Conservation (phyloP, 23 red algal species). For the Cyanidioschyzon merolae region DNA sequence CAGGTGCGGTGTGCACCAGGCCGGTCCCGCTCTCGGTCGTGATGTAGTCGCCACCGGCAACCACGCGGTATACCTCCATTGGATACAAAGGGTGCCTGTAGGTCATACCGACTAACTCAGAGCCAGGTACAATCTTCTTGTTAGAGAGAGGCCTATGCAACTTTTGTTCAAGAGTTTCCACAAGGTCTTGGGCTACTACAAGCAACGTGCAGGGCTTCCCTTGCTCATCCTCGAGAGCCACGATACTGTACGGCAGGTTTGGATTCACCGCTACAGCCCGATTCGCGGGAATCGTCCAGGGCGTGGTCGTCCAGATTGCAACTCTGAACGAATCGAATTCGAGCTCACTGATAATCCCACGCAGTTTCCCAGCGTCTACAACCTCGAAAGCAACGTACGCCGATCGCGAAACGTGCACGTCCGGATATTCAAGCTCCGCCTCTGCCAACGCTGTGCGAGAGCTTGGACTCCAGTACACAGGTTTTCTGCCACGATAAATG, state of each 20-base stretch:
- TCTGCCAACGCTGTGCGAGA: slow-evolving; percentile 84
- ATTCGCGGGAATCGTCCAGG: slow-evolving; percentile 95
- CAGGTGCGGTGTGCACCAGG: slow-evolving; percentile 93
- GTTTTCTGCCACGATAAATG: slow-evolving; percentile 88
- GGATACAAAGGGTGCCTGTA: slow-evolving; percentile 60
- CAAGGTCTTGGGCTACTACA: slow-evolving; percentile 55
- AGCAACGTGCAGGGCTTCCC: slow-evolving; percentile 4
- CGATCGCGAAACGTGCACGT: slow-evolving; percentile 72
- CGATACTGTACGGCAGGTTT: slow-evolving; percentile 37
- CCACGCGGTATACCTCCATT: slow-evolving; percentile 34
- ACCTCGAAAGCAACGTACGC: slow-evolving; percentile 63
- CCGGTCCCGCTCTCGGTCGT: slow-evolving; percentile 90
- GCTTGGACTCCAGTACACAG: slow-evolving; percentile 94
- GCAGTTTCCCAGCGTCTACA: slow-evolving; percentile 1
- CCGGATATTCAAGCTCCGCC: slow-evolving; percentile 94
- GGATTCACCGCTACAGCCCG: slow-evolving; percentile 71
- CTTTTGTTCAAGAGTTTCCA: slow-evolving; percentile 32
- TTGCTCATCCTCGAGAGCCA: slow-evolving; percentile 24
- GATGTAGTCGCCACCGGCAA: slow-evolving; percentile 87
- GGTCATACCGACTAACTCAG: slow-evolving; percentile 49
- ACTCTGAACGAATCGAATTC: slow-evolving; percentile 7
- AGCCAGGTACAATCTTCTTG: slow-evolving; percentile 25
- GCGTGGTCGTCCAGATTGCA: slow-evolving; percentile 93
- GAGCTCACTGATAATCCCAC: slow-evolving; percentile 7
- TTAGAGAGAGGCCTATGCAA: not conserved